Evolutionary conservation across 495 filamentous ascomycete species (phyloP).

Genomic region (Aspergillus asperescens): DNA sequence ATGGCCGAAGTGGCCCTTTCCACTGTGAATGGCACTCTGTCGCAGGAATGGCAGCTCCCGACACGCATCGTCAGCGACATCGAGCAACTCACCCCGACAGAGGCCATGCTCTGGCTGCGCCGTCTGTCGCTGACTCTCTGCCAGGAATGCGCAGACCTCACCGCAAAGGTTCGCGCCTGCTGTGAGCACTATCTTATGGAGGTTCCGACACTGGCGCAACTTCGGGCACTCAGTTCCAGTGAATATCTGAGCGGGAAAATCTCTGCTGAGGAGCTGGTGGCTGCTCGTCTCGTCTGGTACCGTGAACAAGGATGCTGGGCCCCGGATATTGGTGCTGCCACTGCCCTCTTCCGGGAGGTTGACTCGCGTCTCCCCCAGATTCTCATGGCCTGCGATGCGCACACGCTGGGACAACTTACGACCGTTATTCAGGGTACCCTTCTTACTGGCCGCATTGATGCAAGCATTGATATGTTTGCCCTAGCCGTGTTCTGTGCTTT

Average conservation of each 20-base stretch:
- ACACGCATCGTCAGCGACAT: constrained; percentile 33
- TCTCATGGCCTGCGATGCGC: constrained; percentile 5
- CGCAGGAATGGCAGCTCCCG: constrained; percentile 25
- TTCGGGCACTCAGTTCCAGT: constrained; percentile 12
- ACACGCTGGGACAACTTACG: constrained; percentile 5
- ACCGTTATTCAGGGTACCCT: constrained; percentile 1
- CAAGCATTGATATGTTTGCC: constrained; percentile 9
- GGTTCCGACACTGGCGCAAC: constrained; percentile 8
- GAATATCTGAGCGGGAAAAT: constrained; percentile 11
- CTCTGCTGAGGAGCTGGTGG: constrained; percentile 9
- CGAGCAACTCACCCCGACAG: constrained; percentile 36
- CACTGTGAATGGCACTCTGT: constrained; percentile 15
- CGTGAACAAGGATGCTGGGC: constrained; percentile 14
- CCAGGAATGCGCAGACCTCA: constrained; percentile 8
- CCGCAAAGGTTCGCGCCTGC: constrained; percentile 11
- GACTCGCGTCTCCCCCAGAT: constrained; percentile 6
- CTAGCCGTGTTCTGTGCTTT: constrained; percentile 15
- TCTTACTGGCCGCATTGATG: constrained; percentile 6
- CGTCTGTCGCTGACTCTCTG: constrained; percentile 10
- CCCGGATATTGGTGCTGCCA: background rate
- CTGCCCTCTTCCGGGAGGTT: constrained; percentile 5
- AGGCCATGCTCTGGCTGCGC: constrained; percentile 33
- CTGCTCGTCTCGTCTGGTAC: constrained; percentile 13
- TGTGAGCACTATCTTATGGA: constrained; percentile 15
- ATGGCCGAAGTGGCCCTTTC: constrained; percentile 35